Percentiles rank a stretch among this genome's conserved stretches.
Evolutionary conservation across 495 filamentous ascomycete genomes (phyloP).

Genomic region (Daldinia caldariorum): DNA sequence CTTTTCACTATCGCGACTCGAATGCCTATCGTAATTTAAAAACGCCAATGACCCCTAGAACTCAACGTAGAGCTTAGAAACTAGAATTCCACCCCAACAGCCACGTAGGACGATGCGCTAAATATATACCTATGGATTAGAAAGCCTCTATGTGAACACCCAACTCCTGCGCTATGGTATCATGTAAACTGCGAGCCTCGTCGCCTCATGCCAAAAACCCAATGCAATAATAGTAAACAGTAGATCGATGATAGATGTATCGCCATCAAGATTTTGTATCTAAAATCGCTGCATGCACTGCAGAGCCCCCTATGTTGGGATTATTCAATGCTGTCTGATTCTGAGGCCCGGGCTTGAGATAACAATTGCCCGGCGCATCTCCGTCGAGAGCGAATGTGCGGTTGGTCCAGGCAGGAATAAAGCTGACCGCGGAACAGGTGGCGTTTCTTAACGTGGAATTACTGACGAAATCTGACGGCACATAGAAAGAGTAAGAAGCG

Average conservation of each 20-base stretch:
- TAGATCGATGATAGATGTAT: background rate
- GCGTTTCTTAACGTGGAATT: conserved; percentile 40
- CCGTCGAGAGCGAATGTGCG: conserved; percentile 43
- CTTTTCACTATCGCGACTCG: background rate
- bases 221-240: conserved; percentile 21
- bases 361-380: conserved; percentile 57
- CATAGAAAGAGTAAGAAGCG: conserved; percentile 53
- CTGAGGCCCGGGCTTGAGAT: conserved; percentile 56
- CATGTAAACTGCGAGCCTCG: conserved; percentile 21
- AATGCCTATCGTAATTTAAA: background rate
- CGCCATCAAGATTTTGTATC: conserved; percentile 1
- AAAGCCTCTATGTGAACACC: conserved; percentile 21
- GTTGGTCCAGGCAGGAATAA: conserved; percentile 56
- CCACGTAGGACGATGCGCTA: conserved; percentile 8
- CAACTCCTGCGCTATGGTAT: conserved; percentile 39
- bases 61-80: background rate
- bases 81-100: conserved; percentile 10
- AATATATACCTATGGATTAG: conserved; percentile 8
- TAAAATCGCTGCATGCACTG: conserved; percentile 44
- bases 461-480: conserved; percentile 41
- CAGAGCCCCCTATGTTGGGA: conserved; percentile 38
- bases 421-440: conserved; percentile 55
- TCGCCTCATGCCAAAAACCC: conserved; percentile 14
- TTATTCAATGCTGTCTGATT: conserved; percentile 45
- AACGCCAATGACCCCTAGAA: background rate